Base-by-base conservation (phyloP, 2,329 filamentous ascomycete genomes). In the Talaromyces sp. region DNA sequence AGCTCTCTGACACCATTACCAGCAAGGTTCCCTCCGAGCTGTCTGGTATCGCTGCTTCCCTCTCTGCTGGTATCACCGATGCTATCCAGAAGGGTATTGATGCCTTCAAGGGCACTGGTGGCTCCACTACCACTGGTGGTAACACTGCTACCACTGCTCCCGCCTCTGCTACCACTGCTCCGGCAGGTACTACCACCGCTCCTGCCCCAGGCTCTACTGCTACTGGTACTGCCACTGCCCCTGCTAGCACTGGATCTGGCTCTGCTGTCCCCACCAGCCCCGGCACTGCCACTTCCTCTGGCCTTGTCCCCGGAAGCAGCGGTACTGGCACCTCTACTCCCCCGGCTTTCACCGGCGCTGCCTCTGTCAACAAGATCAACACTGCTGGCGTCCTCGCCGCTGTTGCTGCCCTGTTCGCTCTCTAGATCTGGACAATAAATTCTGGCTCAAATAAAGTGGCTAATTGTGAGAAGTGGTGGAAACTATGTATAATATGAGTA, bases 41-140 rank as follows among this genome's bases (percentile, higher is more conserved):
- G 10, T 19, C 62, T 11, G 58, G 62, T 17, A 61, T 72, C 54
- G 71, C 72, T 51, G 27, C 55, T 19, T 17, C 64, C 8, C 70
- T 74, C 58, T 61, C 69, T 35, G 53, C 66, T 26, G 71, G 70
- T 58, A 70, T 74, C 63, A 67, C 67, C 63, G 62, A 62, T 27
- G 69, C 69, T 54, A 71, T 74, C 63, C 67, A 73, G 66, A 66
- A 66, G 59, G 71, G 71, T 60, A 56, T 73, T 43, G 65, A 69
- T 55, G 67, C 62, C 55, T 73, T 67, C 64, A 54, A 63, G 51
- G 63, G 65, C 54, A 62, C 59, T 32, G 58, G 55, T n/a, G 62
- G 51, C 41, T 26, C 56, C 17, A 31, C 24, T n/a, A 38, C 53
- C 32, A 17, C 49, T 49, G 57, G 58, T 31, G 43, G 21, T 14